Conservation (phyloP, 805 yeast genomes). For the Maudiozyma pseudohumilis region DNA sequence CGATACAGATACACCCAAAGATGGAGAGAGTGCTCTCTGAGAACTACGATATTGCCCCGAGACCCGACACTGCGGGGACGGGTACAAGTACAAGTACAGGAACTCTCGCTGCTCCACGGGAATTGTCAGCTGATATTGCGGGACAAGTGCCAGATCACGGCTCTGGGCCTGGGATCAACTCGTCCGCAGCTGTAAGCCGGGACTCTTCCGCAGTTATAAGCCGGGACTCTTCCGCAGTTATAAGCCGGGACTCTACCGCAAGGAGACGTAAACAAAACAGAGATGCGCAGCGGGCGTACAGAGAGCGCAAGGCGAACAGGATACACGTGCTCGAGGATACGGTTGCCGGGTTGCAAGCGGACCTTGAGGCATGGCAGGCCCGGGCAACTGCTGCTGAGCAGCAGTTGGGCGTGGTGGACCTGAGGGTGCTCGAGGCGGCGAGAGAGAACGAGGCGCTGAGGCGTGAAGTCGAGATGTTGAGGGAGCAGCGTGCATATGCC, state of each 20-base stretch:
- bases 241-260: slow-evolving; percentile 30
- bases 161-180: not conserved
- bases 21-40: not conserved
- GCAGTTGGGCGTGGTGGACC: slow-evolving; percentile 30
- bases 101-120: not conserved
- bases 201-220: not conserved
- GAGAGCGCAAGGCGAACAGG: slow-evolving; percentile 78
- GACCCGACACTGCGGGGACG: not conserved
- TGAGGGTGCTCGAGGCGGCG: not conserved
- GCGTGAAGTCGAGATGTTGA: not conserved
- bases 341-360: slow-evolving; percentile 27
- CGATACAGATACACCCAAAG: slow-evolving; percentile 30
- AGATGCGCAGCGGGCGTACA: slow-evolving; percentile 85
- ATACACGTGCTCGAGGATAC: slow-evolving; percentile 66
- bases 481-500: not conserved
- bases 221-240: not conserved
- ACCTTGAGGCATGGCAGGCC: slow-evolving; percentile 59
- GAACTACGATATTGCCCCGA: too few relatives aligned
- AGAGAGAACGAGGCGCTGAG: slow-evolving; percentile 1
- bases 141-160: not conserved
- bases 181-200: not conserved
- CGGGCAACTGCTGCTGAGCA: slow-evolving; percentile 23
- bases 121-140: not conserved
- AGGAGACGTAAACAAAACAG: slow-evolving; percentile 85
- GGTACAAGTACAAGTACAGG: not conserved